Evolutionary conservation across 306 rosid genomes (phyloP), one percentile per base, ranked within the genome.

Genomic region (Fragaria vesca): DNA sequence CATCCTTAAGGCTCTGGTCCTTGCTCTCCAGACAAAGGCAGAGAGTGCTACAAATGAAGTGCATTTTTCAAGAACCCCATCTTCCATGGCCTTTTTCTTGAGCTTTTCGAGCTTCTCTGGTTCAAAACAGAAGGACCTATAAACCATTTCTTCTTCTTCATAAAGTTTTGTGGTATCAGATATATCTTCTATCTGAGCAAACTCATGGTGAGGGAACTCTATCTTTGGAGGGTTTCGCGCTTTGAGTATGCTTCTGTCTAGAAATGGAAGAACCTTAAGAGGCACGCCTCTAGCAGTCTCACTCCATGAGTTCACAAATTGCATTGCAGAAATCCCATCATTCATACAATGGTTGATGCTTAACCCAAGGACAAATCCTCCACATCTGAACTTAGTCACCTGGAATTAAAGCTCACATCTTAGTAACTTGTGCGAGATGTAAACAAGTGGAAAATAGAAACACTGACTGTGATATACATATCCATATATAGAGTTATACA

Each of bases 301-400:
- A 24, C 89, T 85, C 98, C 98, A 93, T 24, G 92, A 84, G 70
- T 90, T 91, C 34, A 91, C 83, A 69, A 93, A 91, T 51, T 91
- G 85, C 94, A 89, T 90, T 7, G 96, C 93, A 26, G 76, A 74
- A 40, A 93, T 17, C 54, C 98, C 98, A 75, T 91, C 98, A 38
- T 69, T 75, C 96, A 89, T 87, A 38, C 93, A 83, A 21, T 91
- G 97, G 84, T 83, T 90, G 80, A 85, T 6, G 81, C 80, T 52
- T 54, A 93, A 18, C 47, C 96, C 97, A 61, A 93, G 58, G 8
- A 79, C 87, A 71, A 93, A 89, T 65, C 96, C 98, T 30, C 98
- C 97, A 38, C 98, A 93, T 80, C 83, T 90, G 81, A 93, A 90
- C 78, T 79, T 91, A 12, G 96, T 91, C 80, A 93, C 90, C 96